Conservation (phyloP, 345 rosid genomes). For the Salix udensis region DNA sequence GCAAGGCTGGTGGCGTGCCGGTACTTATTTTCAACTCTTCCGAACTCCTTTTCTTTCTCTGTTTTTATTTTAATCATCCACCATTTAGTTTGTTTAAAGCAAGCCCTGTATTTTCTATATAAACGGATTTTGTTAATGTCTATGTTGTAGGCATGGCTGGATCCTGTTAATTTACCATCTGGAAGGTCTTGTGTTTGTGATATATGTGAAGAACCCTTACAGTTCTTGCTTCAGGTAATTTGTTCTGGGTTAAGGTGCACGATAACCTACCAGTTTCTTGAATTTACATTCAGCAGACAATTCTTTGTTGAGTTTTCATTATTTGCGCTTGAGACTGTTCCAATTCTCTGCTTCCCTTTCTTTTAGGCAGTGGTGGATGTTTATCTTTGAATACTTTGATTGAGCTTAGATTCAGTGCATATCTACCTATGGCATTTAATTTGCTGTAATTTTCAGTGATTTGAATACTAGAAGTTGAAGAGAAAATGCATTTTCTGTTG, state of each 20-base stretch:
- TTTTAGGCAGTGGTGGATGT: background rate
- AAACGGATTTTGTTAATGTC: conserved; percentile 1
- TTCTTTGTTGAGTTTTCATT: background rate
- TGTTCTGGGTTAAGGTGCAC: no score
- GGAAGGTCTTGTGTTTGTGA: conserved; percentile 63
- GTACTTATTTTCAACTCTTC: conserved; percentile 24
- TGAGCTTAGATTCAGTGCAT: background rate
- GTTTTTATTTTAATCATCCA: background rate
- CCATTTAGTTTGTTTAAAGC: background rate
- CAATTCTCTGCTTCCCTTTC: background rate
- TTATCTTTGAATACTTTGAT: background rate
- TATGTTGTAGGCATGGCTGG: conserved; percentile 74
- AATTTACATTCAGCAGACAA: background rate
- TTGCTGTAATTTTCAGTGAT: background rate
- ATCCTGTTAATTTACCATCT: conserved; percentile 74
- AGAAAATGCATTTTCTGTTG: background rate
- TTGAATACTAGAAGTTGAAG: background rate
- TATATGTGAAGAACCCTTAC: conserved; percentile 74
- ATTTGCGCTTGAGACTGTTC: background rate
- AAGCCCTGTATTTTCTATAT: background rate
- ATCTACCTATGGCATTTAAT: no score
- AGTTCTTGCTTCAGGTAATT: conserved; percentile 80
- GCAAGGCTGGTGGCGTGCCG: conserved; percentile 86
- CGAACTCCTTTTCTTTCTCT: background rate
- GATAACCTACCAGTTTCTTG: no score